Evolutionary conservation across 345 rosid genomes (phyloP).

Genomic region (Ceriops zippeliana): DNA sequence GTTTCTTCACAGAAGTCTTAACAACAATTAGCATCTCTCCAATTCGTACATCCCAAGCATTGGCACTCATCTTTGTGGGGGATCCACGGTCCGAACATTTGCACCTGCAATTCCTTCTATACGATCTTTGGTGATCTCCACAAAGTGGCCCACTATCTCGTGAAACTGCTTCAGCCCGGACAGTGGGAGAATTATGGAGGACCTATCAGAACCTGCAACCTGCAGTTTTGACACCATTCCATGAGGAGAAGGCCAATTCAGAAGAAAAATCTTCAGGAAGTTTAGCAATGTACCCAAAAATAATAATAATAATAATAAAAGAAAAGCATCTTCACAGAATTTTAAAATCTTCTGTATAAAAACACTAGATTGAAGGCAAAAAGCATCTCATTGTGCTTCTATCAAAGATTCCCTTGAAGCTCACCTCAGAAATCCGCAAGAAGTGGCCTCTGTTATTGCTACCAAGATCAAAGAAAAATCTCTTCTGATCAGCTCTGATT

Average conservation of each 20-base stretch:
- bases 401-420: conserved; percentile 3
- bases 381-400: background rate
- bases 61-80: conserved; percentile 73
- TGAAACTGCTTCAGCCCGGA: conserved; percentile 93
- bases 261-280: background rate
- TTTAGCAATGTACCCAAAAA: too few relatives aligned
- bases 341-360: too few relatives aligned
- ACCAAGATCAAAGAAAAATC: conserved; percentile 94
- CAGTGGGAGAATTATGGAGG: conserved; percentile 91
- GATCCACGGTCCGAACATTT: conserved; percentile 82
- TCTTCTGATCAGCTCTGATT: conserved; percentile 88
- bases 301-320: too few relatives aligned
- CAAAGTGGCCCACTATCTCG: conserved; percentile 88
- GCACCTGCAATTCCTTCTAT: conserved; percentile 90
- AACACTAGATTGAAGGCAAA: background rate
- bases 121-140: conserved; percentile 87
- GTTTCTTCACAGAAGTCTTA: conserved; percentile 8
- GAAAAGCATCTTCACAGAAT: too few relatives aligned
- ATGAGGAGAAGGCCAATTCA: background rate
- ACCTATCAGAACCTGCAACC: conserved; percentile 95
- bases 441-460: conserved; percentile 93
- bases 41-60: conserved; percentile 4
- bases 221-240: conserved; percentile 29
- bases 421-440: conserved; percentile 93
- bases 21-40: background rate